Evolutionary conservation across 805 yeast species (phyloP).

Genomic region (Zygotorulaspora sp.): DNA sequence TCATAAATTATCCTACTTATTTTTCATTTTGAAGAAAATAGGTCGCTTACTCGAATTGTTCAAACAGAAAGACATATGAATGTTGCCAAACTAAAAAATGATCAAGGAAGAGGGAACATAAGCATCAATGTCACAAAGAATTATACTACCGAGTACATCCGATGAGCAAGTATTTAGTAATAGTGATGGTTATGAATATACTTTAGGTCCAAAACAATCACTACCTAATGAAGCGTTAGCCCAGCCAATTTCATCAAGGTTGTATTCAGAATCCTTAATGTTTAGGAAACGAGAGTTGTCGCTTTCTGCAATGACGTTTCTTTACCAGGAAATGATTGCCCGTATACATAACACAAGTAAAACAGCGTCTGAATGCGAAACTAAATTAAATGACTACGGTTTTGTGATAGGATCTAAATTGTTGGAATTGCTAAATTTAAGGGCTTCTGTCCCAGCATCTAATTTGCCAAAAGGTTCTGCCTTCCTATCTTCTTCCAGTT

Average conservation of each 20-base stretch:
- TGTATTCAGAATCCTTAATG: conserved; percentile 27
- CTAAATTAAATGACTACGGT: conserved; percentile 64
- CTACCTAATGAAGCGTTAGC: conserved; percentile 23
- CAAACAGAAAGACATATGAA: neutral
- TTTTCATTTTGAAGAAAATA: neutral
- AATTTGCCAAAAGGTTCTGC: conserved; percentile 17
- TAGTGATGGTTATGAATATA: conserved; percentile 29
- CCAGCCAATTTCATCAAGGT: conserved; percentile 17
- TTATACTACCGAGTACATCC: conserved; percentile 27
- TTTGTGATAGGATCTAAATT: conserved; percentile 67
- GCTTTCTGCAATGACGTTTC: conserved; percentile 59
- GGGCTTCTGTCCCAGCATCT: conserved; percentile 28
- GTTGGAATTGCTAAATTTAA: conserved; percentile 50
- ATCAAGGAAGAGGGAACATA: neutral
- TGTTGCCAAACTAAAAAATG: neutral
- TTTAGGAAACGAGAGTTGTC: conserved; percentile 48
- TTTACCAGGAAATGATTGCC: conserved; percentile 68
- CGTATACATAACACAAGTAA: conserved; percentile 55
- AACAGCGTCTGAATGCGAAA: conserved; percentile 61
- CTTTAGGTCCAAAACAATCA: conserved; percentile 31
- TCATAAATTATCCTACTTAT: neutral
- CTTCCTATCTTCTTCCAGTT: conserved; percentile 10
- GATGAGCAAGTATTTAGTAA: conserved; percentile 9
- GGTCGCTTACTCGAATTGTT: neutral
- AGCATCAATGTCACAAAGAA: conserved; percentile 23